These are phyloP conservation scores for Tremellales sp. DNA, from an alignment of 1,284 basidiomycete species.

Conservation along the genomic window DNA sequence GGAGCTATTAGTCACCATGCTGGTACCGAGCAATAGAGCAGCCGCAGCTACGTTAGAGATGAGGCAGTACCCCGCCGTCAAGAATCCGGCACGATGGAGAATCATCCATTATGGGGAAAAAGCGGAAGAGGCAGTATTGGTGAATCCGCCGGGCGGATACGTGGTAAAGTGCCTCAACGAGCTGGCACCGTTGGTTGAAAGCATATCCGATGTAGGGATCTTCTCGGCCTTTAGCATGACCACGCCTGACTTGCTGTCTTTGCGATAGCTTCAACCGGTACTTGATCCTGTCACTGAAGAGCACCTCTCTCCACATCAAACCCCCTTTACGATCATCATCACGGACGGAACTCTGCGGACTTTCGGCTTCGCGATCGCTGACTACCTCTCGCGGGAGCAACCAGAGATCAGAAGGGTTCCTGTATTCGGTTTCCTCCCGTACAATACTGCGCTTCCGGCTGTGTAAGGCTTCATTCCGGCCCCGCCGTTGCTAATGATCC, in stretches of 20 bases:
- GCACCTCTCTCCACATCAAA: background rate
- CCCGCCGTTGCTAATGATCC: too few relatives aligned
- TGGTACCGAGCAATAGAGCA: conserved; percentile 2
- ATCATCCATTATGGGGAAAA: conserved; percentile 4
- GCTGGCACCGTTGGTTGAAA: background rate
- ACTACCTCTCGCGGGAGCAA: background rate
- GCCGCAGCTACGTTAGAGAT: conserved; percentile 3
- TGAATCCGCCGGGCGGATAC: background rate
- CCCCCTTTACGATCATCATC: conserved; percentile 1
- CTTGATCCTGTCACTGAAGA: background rate
- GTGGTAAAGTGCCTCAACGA: background rate
- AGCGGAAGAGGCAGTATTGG: conserved; percentile 1
- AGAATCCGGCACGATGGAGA: background rate
- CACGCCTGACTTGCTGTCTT: too few relatives aligned
- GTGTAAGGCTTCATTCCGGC: conserved; percentile 1
- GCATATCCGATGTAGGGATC: background rate
- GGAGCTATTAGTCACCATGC: conserved; percentile 4
- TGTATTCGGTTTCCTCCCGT: background rate
- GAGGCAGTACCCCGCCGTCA: conserved; percentile 1
- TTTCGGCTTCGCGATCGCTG: background rate
- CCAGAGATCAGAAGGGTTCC: too few relatives aligned
- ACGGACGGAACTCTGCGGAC: background rate
- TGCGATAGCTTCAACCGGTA: background rate
- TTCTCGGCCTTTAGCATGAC: background rate
- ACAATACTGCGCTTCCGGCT: conserved; percentile 1